phyloP scores from a whole-genome alignment of 768 basidiomycete genomes.

The Termitomyces sp. region DNA sequence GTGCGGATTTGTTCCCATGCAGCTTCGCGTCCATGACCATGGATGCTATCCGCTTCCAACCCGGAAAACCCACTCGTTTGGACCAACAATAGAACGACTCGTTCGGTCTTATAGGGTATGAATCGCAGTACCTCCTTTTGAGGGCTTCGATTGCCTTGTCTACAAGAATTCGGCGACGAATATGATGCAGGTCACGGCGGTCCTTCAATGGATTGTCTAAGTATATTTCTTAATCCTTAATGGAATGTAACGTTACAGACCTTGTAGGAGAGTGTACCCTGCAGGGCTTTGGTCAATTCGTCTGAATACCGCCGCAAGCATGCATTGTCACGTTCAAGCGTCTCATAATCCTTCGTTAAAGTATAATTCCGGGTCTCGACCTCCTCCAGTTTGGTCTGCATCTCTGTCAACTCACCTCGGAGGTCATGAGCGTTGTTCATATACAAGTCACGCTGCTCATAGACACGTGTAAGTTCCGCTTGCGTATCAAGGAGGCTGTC shows the following conservation, averaged over 20 bases:
- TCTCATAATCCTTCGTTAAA: slow-evolving; percentile 2
- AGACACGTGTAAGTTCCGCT: not conserved
- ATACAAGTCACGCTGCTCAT: not conserved
- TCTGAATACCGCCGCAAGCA: not conserved
- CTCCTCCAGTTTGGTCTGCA: not conserved
- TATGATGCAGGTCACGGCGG: slow-evolving; percentile 4
- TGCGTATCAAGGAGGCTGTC: not conserved
- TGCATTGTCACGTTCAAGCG: slow-evolving; percentile 4
- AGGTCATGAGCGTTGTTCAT: not conserved
- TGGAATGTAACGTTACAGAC: not conserved
- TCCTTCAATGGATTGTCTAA: not conserved
- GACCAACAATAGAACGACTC: slow-evolving; percentile 4
- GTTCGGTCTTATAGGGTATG: not conserved
- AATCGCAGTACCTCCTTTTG: not conserved
- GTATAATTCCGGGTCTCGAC: slow-evolving; percentile 5
- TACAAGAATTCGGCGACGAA: slow-evolving; percentile 4
- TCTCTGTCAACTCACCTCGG: not conserved
- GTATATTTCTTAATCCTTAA: not conserved
- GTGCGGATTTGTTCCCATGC: slow-evolving; percentile 6
- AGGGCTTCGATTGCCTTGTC: slow-evolving; percentile 4
- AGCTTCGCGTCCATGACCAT: slow-evolving; percentile 3
- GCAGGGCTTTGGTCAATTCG: not conserved
- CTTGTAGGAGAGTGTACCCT: not conserved
- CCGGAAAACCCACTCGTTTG: not conserved
- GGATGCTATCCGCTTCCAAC: slow-evolving; percentile 2